Base-by-base conservation (phyloP, 192 early-diverging fungal species). In the Coemansia sp. region DNA sequence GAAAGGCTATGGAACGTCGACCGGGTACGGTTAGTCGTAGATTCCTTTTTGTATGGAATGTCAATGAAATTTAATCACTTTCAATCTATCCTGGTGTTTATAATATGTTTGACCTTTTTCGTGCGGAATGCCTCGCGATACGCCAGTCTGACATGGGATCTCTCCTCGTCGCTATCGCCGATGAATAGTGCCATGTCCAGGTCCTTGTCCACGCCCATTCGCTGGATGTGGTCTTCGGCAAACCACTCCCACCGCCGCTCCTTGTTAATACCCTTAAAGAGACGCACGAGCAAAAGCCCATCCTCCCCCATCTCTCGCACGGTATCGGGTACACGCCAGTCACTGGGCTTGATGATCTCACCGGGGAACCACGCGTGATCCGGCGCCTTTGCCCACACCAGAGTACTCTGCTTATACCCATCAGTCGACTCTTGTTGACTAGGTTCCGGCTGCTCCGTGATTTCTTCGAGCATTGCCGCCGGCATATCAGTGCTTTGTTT, bases 41-140 rank as follows among this genome's bases (percentile, higher is more conserved):
- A 13, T 81, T 75, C 70, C 64, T 81, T 14, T 81, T 81, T 75
- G 78, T 81, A 0, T 81, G 78, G 78, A 81, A 76, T 50, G 39
- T 76, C 57, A 75, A 66, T 47, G 78, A 75, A 11, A 71, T 75
- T 10, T 77, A 62, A 72, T 12, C 1, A 36, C n/a, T 25, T 53
- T 16, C 41, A 42, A 42, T 42, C 41, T 4, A 42, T 16, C 33
- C 8, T 53, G 13, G 39, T 61, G 6, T 25, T 37, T 3, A 43
- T 41, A 43, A 72, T 59, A 8, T 62, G 78, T 18, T 59, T 47
- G 16, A 69, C 60, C 12, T 21, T 35, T 5, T 55, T 69, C 18
- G 16, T 35, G 0, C 52, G 33, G 26, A 74, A 76, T 2, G 78
- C 78, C 50, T 76, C 66, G 1, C 35, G 23, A 31, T 81, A 81